A percentile compares a stretch with the other conserved stretches of the same genome.
phyloP scores from a whole-genome alignment of 1,139 yeast genomes.

The Magnusiomyces tetraspermus region DNA sequence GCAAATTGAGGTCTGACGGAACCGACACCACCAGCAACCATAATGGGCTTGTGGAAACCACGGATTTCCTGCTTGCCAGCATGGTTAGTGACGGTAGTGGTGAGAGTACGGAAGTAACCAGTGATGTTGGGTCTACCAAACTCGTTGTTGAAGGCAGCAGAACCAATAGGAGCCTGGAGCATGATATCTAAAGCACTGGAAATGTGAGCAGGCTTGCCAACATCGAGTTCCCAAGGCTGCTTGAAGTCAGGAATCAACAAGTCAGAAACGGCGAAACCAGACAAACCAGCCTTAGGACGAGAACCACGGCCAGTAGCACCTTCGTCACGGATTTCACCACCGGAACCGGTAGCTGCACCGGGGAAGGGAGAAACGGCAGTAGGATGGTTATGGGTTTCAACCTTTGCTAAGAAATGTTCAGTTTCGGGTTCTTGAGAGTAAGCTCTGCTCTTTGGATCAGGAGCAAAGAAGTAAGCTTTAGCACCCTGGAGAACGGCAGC shows the following conservation, averaged over 20 bases:
- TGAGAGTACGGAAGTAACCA: slow-evolving; percentile 93
- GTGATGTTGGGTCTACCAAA: slow-evolving; percentile 97
- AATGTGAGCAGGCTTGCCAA: slow-evolving; percentile 89
- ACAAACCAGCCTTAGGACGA: slow-evolving; percentile 88
- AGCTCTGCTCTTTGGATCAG: slow-evolving; percentile 59
- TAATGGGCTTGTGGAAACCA: slow-evolving; percentile 98
- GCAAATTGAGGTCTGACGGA: slow-evolving; percentile 91
- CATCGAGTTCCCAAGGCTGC: slow-evolving; percentile 90
- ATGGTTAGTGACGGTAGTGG: slow-evolving; percentile 59
- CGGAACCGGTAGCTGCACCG: slow-evolving; percentile 99
- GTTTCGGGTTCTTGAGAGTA: slow-evolving; percentile 70
- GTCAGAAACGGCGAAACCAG: slow-evolving; percentile 91
- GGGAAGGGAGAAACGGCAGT: slow-evolving; percentile 99
- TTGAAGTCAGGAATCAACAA: slow-evolving; percentile 71
- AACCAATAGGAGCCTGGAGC: slow-evolving; percentile 96
- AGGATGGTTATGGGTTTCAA: slow-evolving; percentile 98
- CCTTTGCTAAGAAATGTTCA: slow-evolving; percentile 86
- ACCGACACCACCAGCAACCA: slow-evolving; percentile 99
- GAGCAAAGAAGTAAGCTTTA: slow-evolving; percentile 60
- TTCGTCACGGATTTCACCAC: slow-evolving; percentile 99
- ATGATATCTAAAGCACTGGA: slow-evolving; percentile 90
- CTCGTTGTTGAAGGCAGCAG: slow-evolving; percentile 97
- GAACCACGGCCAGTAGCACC: slow-evolving; percentile 99
- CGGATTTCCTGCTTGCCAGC: slow-evolving; percentile 66
- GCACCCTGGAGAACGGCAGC: slow-evolving; percentile 95